Percentiles rank a stretch among this genome's conserved stretches.
Evolutionary conservation across 768 basidiomycete species (phyloP).

Genomic region (Dendrothele bispora): DNA sequence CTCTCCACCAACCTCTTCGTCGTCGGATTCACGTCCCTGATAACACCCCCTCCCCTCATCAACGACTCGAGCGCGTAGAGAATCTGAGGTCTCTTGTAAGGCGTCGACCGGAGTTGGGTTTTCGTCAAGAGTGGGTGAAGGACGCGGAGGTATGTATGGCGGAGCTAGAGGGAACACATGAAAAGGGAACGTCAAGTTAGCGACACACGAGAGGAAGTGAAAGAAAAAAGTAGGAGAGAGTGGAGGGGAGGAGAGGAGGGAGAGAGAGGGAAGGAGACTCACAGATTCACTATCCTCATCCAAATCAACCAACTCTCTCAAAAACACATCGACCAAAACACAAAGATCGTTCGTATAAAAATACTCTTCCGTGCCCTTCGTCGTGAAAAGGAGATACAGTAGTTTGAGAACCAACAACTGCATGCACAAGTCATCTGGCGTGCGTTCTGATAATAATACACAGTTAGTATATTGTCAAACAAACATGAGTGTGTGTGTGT

Average conservation of each 20-base stretch:
- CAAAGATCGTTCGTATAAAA: slow-evolving; percentile 98
- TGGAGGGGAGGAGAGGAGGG: background rate
- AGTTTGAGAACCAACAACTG: slow-evolving; percentile 93
- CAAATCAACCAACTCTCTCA: slow-evolving; percentile 89
- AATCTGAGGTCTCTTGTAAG: slow-evolving; percentile 93
- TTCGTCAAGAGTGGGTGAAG: slow-evolving; percentile 93
- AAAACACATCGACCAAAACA: slow-evolving; percentile 95
- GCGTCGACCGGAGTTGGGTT: slow-evolving; percentile 81
- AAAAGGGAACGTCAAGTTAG: no score
- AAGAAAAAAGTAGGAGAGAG: slow-evolving; percentile 8
- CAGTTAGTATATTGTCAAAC: background rate
- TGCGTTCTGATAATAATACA: slow-evolving; percentile 53
- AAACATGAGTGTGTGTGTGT: background rate
- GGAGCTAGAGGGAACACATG: slow-evolving; percentile 65
- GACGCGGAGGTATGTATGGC: slow-evolving; percentile 96
- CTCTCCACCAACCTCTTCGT: slow-evolving; percentile 91
- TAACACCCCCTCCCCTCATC: slow-evolving; percentile 67
- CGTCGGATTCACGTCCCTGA: slow-evolving; percentile 82
- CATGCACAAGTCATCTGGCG: slow-evolving; percentile 91
- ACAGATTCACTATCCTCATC: slow-evolving; percentile 95
- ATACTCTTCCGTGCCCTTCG: slow-evolving; percentile 88
- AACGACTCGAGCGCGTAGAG: slow-evolving; percentile 80
- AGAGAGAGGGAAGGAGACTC: slow-evolving; percentile 26
- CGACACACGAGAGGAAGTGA: no score
- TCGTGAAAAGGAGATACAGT: slow-evolving; percentile 93